These are phyloP conservation scores for Balamuthia mandrillaris DNA, from an alignment of 208 protist genomes.

Conservation along the genomic window DNA sequence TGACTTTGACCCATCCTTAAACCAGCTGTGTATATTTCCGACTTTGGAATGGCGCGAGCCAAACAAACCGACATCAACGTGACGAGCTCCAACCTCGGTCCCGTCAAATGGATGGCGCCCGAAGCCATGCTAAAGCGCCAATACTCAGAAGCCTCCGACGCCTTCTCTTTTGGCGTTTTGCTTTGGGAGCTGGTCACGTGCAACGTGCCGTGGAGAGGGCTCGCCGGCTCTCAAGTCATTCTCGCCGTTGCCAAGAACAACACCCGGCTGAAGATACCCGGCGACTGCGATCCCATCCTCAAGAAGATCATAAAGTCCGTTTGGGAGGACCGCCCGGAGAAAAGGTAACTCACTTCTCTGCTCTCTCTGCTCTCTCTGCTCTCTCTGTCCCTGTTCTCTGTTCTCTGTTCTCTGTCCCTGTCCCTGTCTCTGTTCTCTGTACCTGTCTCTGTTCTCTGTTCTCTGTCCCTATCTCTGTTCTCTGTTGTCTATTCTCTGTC, in stretches of 20 bases:
- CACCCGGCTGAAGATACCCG: constrained; percentile 20
- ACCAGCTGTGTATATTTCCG: constrained; percentile 3
- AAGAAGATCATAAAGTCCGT: too few species aligned
- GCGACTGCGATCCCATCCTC: background rate
- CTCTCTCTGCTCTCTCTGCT: too few species aligned
- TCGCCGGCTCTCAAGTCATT: background rate
- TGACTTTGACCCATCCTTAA: too few species aligned
- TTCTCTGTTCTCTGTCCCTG: too few species aligned
- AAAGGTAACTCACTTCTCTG: too few species aligned
- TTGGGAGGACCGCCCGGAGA: too few species aligned
- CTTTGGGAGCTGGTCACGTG: constrained; percentile 24
- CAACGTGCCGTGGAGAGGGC: constrained; percentile 6
- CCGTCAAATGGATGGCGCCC: constrained; percentile 33
- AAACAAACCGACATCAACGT: background rate
- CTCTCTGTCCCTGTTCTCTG: too few species aligned
- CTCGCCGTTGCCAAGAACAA: constrained; percentile 24
- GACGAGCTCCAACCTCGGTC: background rate
- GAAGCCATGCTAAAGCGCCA: background rate
- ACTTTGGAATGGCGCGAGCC: constrained; percentile 17
- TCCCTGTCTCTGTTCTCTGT: too few species aligned
- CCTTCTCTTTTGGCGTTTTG: constrained; percentile 29
- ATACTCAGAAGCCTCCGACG: constrained; percentile 20
- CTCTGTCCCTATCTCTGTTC: too few species aligned
- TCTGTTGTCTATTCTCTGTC: too few species aligned
- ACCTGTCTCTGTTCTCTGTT: too few species aligned